Evolutionary conservation across 768 basidiomycete species (phyloP), one percentile per base, ranked within the genome.

Genomic region (Lentinus brumalis): DNA sequence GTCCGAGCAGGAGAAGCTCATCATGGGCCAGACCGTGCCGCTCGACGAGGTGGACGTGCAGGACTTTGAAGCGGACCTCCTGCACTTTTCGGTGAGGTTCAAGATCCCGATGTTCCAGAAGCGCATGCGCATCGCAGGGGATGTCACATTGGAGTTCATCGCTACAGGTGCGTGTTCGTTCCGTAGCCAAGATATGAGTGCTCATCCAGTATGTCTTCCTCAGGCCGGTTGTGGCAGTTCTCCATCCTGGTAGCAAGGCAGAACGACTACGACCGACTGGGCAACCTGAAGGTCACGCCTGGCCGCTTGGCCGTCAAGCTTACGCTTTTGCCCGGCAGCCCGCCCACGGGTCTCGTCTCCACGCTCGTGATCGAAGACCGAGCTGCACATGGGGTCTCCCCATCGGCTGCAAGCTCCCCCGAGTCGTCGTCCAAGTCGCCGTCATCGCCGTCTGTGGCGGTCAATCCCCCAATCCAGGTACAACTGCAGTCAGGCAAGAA

Each of bases 71-170:
- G 77, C 78, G 0, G 79, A 83, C 46, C 78, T 79, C 39, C 82
- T 81, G 0, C 75, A 80, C 0, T 92, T 91, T 59, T 79, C 76
- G 0, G 84, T 78, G 4, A 71, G 77, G 26, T 79, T 89, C 53
- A 74, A 74, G 21, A 75, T 87, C 18, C 77, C 80, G 21, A 78
- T 82, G 45, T 91, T 89, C 71, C 86, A 88, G 70, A 86, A 84
- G 65, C 79, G 89, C 16, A 87, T 92, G 87, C 76, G 83, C 26
- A 80, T 89, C 14, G 78, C 83, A 21, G 81, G 81, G 59, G 59
- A 74, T 14, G 79, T 89, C 40, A 66, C 62, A 7, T 66, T 88
- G n/a, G 88, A 91, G 59, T 90, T 91, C 61, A 63, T 63, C 57
- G 61, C 61, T 2, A 63, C 58, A 69, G 80, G 82, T 80, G 54